These are phyloP conservation scores for Ganoderma sp. DNA, from an alignment of 1,284 basidiomycete species.

Conservation along the genomic window DNA sequence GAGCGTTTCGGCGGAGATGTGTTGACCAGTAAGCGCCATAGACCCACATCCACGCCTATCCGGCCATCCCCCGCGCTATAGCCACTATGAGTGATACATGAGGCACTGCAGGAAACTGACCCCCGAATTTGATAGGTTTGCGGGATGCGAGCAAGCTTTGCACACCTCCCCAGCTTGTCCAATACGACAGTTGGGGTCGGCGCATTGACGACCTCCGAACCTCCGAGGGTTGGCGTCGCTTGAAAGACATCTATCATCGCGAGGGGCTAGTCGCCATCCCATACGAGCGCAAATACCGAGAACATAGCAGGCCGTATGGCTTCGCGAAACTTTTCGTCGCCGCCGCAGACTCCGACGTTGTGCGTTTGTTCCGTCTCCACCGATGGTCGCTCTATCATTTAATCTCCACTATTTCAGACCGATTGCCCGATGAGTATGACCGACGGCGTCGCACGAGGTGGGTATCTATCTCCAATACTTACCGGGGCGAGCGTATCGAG, in stretches of 20 bases:
- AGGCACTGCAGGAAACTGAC: slow-evolving; percentile 11
- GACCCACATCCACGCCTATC: slow-evolving; percentile 3
- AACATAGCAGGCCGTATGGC: slow-evolving; percentile 62
- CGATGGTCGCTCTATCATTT: background rate
- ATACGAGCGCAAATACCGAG: slow-evolving; percentile 63
- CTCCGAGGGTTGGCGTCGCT: slow-evolving; percentile 71
- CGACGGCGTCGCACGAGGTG: slow-evolving; percentile 71
- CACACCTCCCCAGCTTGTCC: slow-evolving; percentile 56
- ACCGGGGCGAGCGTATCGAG: background rate
- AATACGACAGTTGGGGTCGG: slow-evolving; percentile 74
- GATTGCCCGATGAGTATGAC: slow-evolving; percentile 81
- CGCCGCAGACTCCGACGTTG: slow-evolving; percentile 66
- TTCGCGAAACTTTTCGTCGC: slow-evolving; percentile 71
- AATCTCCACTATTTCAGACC: slow-evolving; percentile 45
- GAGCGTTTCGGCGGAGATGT: slow-evolving; percentile 60
- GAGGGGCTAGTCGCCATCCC: slow-evolving; percentile 74
- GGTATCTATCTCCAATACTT: slow-evolving; percentile 6
- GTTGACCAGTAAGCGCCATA: slow-evolving; percentile 50
- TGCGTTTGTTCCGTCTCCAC: slow-evolving; percentile 38
- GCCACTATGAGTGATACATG: background rate
- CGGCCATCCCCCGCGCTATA: background rate
- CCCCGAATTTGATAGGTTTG: slow-evolving; percentile 46
- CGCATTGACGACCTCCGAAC: slow-evolving; percentile 69
- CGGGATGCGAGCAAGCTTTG: slow-evolving; percentile 53
- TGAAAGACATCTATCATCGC: slow-evolving; percentile 71